Evolutionary conservation across 2,329 filamentous ascomycete species (phyloP).

Genomic region (Pseudogymnoascus sp.): DNA sequence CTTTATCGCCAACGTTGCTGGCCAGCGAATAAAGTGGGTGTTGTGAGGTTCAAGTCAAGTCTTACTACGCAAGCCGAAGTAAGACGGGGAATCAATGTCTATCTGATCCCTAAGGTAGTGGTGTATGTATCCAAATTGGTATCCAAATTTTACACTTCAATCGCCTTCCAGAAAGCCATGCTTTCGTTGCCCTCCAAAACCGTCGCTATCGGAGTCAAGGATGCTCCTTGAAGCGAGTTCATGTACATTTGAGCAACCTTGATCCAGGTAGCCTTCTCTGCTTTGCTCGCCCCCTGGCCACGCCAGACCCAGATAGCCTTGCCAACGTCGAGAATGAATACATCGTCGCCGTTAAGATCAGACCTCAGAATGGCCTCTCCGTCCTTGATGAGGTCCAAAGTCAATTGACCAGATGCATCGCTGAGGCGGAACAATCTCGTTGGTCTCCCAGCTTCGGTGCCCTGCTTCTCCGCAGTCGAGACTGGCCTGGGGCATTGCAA

Average conservation of each 20-base stretch:
- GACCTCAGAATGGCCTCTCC: slow-evolving; percentile 36
- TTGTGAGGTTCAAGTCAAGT: not conserved
- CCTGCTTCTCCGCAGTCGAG: slow-evolving; percentile 17
- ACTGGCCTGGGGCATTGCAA: slow-evolving; percentile 40
- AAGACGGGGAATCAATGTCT: not conserved
- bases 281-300: slow-evolving; percentile 48
- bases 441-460: slow-evolving; percentile 14
- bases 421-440: slow-evolving; percentile 54
- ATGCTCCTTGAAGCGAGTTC: slow-evolving; percentile 33
- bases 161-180: slow-evolving; percentile 39
- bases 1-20: not conserved
- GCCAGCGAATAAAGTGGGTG: not conserved
- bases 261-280: slow-evolving; percentile 55
- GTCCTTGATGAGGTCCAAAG: slow-evolving; percentile 53
- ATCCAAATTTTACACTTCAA: slow-evolving; percentile 26
- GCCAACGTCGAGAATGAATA: slow-evolving; percentile 57
- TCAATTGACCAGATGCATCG: slow-evolving; percentile 50
- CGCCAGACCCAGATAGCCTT: slow-evolving; percentile 60
- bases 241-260: slow-evolving; percentile 51
- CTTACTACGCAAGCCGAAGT: not conserved
- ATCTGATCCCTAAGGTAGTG: not conserved
- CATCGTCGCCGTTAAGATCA: slow-evolving; percentile 52
- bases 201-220: slow-evolving; percentile 48
- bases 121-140: not conserved
- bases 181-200: slow-evolving; percentile 51